Conservation (phyloP, 768 basidiomycete genomes). For the Leccinum aurantiacum region DNA sequence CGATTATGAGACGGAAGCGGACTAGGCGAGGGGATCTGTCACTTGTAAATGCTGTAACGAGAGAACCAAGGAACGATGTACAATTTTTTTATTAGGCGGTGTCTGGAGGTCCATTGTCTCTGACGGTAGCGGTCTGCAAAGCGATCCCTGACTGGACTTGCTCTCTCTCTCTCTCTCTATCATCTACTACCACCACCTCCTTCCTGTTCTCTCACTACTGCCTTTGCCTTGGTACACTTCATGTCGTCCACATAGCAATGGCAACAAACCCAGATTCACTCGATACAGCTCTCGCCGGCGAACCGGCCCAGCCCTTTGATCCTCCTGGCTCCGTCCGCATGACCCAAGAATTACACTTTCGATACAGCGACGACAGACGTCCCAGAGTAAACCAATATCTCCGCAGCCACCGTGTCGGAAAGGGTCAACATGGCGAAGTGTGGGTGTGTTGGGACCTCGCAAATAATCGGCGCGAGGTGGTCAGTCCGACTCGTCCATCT, state of each 20-base stretch:
- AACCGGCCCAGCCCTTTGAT: constrained; percentile 36
- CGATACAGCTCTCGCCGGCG: constrained; percentile 35
- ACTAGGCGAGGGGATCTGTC: constrained; percentile 11
- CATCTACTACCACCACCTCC: constrained; percentile 20
- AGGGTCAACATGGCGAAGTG: constrained; percentile 90
- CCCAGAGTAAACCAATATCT: constrained; percentile 84
- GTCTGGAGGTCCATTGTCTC: constrained; percentile 26
- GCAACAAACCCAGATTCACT: constrained; percentile 25
- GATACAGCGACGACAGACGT: constrained; percentile 40
- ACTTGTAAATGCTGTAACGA: constrained; percentile 12
- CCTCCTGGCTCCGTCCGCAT: constrained; percentile 49
- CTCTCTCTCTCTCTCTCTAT: constrained; percentile 14
- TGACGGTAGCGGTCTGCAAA: constrained; percentile 12
- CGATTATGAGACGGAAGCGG: constrained; percentile 3
- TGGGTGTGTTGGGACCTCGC: constrained; percentile 63
- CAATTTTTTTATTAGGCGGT: constrained; percentile 25
- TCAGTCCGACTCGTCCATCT: constrained; percentile 30
- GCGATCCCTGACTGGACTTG: constrained; percentile 12
- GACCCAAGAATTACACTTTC: constrained; percentile 43
- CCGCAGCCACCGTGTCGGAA: constrained; percentile 73
- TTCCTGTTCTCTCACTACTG: neutral
- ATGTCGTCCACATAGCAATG: constrained; percentile 31
- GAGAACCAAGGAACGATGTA: constrained; percentile 16
- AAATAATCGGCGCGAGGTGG: constrained; percentile 48
- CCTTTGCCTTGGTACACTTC: constrained; percentile 15